Base-by-base conservation (phyloP, 305 asterid species). In the Fraxinus sp. region DNA sequence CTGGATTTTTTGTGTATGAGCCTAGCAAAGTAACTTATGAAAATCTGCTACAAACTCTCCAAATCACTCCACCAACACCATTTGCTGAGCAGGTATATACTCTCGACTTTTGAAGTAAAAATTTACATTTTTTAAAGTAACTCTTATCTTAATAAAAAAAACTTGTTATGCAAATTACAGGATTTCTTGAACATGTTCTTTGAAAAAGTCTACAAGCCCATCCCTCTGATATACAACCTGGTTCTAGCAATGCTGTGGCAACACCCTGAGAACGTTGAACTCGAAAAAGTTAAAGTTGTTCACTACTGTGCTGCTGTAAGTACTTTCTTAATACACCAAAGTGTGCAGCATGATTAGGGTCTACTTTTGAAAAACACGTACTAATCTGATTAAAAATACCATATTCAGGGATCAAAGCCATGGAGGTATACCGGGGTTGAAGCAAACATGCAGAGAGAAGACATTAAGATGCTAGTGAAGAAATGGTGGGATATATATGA, bases 151-250 rank as follows among this genome's bases (percentile, higher is more conserved):
- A n/a, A 16, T 5, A 3, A 43, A 46, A 52, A 16, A n/a, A 13
- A 46, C 49, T 13, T 46, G 18, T 46, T 39, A 9, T 36, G 39
- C 55, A 71, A 78, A 78, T 41, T 77, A 22, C 85, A 85, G 88
- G 88, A 82, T 76, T 82, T 79, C 82, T 79, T 85, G 84, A 85
- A 85, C 84, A 85, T 70, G 88, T 85, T 85, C 77, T 82, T 85
- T 75, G 78, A 55, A 24, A 70, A 64, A 74, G 72, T 72, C 72
- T 85, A 82, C 36, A 85, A 82, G 41, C 88, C 88, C 8, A 82
- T 82, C 35, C 84, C 84, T 36, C 14, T 55, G 77, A 35, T 26
- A 33, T 85, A 85, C 82, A 85, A 85, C 73, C 39, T 82, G 77
- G 84, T 85, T 6, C 20, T 85, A 24, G 88, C 88, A 43, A 82